Evolutionary conservation across 345 rosid genomes (phyloP).

Genomic region (Syzygium aqueum): DNA sequence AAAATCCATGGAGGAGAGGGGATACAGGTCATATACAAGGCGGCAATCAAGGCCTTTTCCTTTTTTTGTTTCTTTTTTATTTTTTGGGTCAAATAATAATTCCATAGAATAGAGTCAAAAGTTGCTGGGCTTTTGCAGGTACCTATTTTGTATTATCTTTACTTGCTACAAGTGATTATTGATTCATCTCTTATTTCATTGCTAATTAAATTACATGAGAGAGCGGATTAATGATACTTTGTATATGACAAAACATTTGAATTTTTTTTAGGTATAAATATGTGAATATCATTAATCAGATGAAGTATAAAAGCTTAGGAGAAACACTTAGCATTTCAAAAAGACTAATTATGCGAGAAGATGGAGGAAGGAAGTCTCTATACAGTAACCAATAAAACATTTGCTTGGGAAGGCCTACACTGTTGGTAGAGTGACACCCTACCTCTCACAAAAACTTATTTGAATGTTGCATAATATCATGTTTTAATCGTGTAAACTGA

Average conservation of each 20-base stretch:
- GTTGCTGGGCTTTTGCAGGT: neutral
- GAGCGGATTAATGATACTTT: neutral
- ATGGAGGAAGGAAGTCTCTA: too few species aligned
- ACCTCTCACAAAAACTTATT: neutral
- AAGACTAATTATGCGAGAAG: too few species aligned
- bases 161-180: neutral
- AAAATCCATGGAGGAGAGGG: neutral
- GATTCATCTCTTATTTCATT: neutral
- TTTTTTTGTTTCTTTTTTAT: neutral
- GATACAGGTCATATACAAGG: neutral
- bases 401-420: too few species aligned
- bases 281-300: too few species aligned
- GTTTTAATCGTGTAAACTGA: neutral
- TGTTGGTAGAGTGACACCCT: too few species aligned
- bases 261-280: too few species aligned
- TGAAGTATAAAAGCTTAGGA: too few species aligned
- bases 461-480: neutral
- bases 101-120: neutral
- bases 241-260: neutral
- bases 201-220: neutral
- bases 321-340: too few species aligned
- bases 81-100: neutral
- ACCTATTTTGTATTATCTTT: neutral
- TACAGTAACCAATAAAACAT: too few species aligned
- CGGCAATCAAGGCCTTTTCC: neutral